phyloP scores from a whole-genome alignment of 768 basidiomycete genomes.

The Mycena pura region DNA sequence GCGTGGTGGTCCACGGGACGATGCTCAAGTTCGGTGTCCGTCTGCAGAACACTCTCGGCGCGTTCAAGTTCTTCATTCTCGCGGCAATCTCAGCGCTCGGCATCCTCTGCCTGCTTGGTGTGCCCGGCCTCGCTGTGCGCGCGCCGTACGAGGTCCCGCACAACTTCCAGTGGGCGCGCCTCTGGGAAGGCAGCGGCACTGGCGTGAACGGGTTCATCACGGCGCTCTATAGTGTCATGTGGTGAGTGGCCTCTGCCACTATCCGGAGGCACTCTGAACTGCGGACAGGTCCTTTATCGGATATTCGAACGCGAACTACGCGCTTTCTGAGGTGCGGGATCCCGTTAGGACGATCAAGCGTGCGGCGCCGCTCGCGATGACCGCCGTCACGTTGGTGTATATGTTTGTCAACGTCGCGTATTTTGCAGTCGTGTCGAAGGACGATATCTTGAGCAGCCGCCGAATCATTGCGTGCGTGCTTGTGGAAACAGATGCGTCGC shows the following conservation, averaged over 20 bases:
- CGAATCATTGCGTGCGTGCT: conserved; percentile 69
- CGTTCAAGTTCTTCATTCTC: conserved; percentile 66
- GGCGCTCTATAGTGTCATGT: conserved; percentile 74
- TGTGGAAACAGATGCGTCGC: too few relatives aligned
- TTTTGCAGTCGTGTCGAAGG: conserved; percentile 74
- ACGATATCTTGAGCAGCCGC: conserved; percentile 68
- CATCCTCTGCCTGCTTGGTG: conserved; percentile 53
- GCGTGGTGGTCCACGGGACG: conserved; percentile 62
- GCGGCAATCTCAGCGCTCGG: conserved; percentile 59
- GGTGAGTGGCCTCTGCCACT: conserved; percentile 44
- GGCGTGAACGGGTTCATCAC: conserved; percentile 66
- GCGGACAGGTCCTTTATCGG: conserved; percentile 69
- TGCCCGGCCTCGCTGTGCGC: conserved; percentile 56
- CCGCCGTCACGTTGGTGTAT: conserved; percentile 64
- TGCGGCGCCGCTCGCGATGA: conserved; percentile 72
- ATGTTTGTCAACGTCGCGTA: conserved; percentile 74
- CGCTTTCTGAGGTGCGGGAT: conserved; percentile 71
- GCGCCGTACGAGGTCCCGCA: conserved; percentile 58
- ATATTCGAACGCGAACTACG: conserved; percentile 79
- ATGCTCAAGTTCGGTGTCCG: conserved; percentile 61
- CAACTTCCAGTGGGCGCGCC: conserved; percentile 63
- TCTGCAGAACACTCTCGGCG: conserved; percentile 68
- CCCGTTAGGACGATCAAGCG: conserved; percentile 75
- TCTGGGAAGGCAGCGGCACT: conserved; percentile 68
- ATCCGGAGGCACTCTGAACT: background rate